Evolutionary conservation across 306 rosid species (phyloP).

Genomic region (Potentilla sterilis): DNA sequence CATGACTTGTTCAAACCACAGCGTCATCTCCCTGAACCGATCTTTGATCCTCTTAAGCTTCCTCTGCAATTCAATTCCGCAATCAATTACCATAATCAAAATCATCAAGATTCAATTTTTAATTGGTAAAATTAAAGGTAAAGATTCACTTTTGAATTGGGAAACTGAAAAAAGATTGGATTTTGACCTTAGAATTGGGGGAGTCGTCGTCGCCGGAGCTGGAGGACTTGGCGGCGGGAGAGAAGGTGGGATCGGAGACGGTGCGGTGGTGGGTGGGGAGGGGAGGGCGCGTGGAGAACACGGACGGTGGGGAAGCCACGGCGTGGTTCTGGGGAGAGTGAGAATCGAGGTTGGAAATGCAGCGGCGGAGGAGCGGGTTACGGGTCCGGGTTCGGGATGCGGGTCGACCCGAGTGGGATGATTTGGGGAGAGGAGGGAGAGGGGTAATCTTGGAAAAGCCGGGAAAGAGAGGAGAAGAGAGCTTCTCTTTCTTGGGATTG

Average conservation of each 20-base stretch:
- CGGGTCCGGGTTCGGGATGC: background rate
- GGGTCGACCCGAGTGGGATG: background rate
- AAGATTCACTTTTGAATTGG: too few species aligned
- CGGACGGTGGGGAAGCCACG: background rate
- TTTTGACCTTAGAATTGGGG: slow-evolving; percentile 6
- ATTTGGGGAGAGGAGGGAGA: slow-evolving; percentile 4
- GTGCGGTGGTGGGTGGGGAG: slow-evolving; percentile 4
- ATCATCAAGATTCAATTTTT: background rate
- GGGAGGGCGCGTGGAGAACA: background rate
- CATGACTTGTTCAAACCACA: slow-evolving; percentile 12
- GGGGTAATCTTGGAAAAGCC: slow-evolving; percentile 6
- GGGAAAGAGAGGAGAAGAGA: slow-evolving; percentile 2
- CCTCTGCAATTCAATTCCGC: background rate
- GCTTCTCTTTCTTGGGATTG: slow-evolving; percentile 24
- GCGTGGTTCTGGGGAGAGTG: background rate
- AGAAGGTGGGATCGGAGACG: background rate
- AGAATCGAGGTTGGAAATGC: slow-evolving; percentile 7
- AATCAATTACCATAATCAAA: background rate
- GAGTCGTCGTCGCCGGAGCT: background rate
- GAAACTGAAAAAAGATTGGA: background rate
- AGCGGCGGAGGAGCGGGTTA: slow-evolving; percentile 3
- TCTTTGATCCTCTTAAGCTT: slow-evolving; percentile 14
- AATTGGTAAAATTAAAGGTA: too few species aligned
- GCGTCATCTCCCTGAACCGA: slow-evolving; percentile 10
- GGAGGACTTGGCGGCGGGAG: background rate